These are phyloP conservation scores for Psophocarpus tetragonolobus DNA, from an alignment of 306 rosid genomes.

Conservation along the genomic window DNA sequence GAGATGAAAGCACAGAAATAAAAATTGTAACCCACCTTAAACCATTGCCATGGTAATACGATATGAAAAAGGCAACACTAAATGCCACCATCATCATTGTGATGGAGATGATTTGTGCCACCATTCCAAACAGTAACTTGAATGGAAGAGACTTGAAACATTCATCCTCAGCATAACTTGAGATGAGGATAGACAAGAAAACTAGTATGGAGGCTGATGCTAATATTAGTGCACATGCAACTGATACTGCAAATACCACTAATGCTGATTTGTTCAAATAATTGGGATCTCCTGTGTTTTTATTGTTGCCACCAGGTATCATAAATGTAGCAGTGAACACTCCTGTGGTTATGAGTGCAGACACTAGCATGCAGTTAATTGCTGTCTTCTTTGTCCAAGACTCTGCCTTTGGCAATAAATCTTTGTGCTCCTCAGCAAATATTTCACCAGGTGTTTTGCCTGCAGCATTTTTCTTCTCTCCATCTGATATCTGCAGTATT, in stretches of 20 bases:
- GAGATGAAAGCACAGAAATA: slow-evolving; percentile 19
- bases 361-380: slow-evolving; percentile 39
- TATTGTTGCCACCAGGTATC: slow-evolving; percentile 44
- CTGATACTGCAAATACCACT: slow-evolving; percentile 39
- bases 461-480: slow-evolving; percentile 32
- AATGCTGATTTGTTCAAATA: slow-evolving; percentile 29
- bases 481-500: slow-evolving; percentile 26
- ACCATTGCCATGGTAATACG: slow-evolving; percentile 31
- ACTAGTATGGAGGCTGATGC: slow-evolving; percentile 47
- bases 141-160: slow-evolving; percentile 44
- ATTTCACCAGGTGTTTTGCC: slow-evolving; percentile 39
- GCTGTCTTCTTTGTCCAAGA: slow-evolving; percentile 57
- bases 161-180: slow-evolving; percentile 46
- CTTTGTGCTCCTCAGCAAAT: slow-evolving; percentile 40
- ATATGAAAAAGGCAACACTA: slow-evolving; percentile 37
- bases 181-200: slow-evolving; percentile 49
- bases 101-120: slow-evolving; percentile 47
- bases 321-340: slow-evolving; percentile 46
- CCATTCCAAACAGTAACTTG: slow-evolving; percentile 45
- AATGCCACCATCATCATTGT: slow-evolving; percentile 51
- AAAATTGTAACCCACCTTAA: slow-evolving; percentile 29
- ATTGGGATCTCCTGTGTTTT: slow-evolving; percentile 31
- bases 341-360: slow-evolving; percentile 50
- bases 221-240: slow-evolving; percentile 47
- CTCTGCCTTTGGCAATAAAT: slow-evolving; percentile 41